Base-by-base conservation (phyloP, 208 protist species). In the Acanthamoeba sp. region DNA sequence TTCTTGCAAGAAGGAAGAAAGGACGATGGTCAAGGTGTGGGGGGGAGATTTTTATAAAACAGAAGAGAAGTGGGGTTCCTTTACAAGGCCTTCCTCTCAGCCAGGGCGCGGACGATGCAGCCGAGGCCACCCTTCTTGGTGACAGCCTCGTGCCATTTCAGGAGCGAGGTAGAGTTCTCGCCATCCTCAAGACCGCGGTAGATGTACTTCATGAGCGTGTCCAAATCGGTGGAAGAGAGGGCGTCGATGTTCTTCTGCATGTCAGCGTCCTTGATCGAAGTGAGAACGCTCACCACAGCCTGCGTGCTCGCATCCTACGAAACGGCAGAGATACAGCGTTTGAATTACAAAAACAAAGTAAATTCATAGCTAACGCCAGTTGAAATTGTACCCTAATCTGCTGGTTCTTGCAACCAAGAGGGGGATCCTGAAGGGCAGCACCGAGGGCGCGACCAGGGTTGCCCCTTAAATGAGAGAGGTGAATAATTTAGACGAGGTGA, bases 161-260 rank as follows among this genome's bases (percentile, higher is more conserved):
- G 95, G 48, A 97, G 91, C 62, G 94, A 36, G 32, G 57, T 71
- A 18, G 95, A 94, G n/a, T 95, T 96, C 45, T 97, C 95, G 80
- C 71, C 80, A 22, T 76, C 57, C 29, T 89, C 93, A 50, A 97
- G 93, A 64, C 88, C 94, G 62, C 92, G 85, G 64, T 97, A 97
- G 45, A 97, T 85, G 66, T 96, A 97, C 88, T 97, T 97, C 96
- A 97, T 97, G 57, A 97, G 93, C 52, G 92, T 59, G 91, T 95
- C 95, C 32, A 96, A 34, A 59, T 97, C 93, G 48, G 94, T 93
- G 40, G 48, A 62, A 48, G 85, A 82, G 93, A 96, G 88, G 48
- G 29, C 42, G n/a, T 94, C 59, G 12, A 96, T 64, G 50, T 73
- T 38, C 50, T 73, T 80, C 66, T 95, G 91, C 34, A 96, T 91